Percentiles rank a stretch among this genome's conserved stretches.
These are phyloP conservation scores for Jamesozyma piceae DNA, from an alignment of 805 yeast genomes.

Conservation along the genomic window DNA sequence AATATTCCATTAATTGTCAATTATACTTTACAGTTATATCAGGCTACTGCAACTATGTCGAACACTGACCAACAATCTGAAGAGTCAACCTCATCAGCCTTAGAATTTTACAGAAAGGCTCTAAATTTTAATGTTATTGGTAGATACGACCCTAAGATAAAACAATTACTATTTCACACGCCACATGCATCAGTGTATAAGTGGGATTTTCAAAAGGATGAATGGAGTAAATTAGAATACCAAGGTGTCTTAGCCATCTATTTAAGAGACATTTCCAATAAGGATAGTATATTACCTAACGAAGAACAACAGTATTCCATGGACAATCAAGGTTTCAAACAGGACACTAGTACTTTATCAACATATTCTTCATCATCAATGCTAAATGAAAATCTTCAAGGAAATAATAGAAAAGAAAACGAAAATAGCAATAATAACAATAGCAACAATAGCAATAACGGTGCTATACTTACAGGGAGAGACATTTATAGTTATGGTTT, in stretches of 20 bases:
- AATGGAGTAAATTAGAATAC: conserved; percentile 62
- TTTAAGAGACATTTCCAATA: conserved; percentile 36
- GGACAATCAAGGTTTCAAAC: neutral
- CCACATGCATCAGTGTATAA: conserved; percentile 66
- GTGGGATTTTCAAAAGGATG: conserved; percentile 45
- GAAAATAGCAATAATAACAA: neutral
- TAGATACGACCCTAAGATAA: conserved; percentile 63
- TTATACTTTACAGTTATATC: neutral
- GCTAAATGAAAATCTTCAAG: neutral
- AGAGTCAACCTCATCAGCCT: conserved; percentile 4
- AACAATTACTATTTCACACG: conserved; percentile 57
- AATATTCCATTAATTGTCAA: too few species aligned
- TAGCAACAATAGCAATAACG: conserved; percentile 6
- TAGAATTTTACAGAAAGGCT: conserved; percentile 58
- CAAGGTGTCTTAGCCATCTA: conserved; percentile 66
- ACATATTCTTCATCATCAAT: conserved; percentile 2
- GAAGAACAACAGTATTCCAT: conserved; percentile 4
- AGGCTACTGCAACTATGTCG: neutral
- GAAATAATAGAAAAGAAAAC: neutral
- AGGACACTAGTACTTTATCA: neutral
- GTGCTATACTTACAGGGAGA: conserved; percentile 20
- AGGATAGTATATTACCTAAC: conserved; percentile 12
- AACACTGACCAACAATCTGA: neutral
- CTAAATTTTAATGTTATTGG: conserved; percentile 68
- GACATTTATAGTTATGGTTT: conserved; percentile 55